phyloP scores from a whole-genome alignment of 2,329 filamentous ascomycete genomes.

The Teratosphaeria zuluensis region DNA sequence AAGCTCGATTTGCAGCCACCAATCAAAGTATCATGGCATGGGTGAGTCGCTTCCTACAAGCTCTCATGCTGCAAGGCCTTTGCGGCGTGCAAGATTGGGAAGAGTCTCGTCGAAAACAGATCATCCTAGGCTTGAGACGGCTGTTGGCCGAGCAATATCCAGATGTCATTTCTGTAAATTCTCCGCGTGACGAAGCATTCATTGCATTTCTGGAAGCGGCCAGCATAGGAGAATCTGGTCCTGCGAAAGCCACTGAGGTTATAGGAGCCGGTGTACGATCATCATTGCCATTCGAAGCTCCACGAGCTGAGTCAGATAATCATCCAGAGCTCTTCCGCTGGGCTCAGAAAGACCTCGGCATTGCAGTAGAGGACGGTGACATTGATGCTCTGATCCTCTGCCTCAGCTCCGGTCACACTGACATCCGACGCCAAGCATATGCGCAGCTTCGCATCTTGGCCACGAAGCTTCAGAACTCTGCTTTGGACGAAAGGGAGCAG shows the following conservation, averaged over 20 bases:
- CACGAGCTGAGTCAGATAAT: conserved; percentile 33
- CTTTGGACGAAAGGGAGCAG: conserved; percentile 66
- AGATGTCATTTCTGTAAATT: background rate
- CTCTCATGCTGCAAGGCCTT: background rate
- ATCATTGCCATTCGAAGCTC: conserved; percentile 22
- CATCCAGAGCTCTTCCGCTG: conserved; percentile 49
- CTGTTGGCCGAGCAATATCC: background rate
- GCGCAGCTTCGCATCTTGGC: conserved; percentile 57
- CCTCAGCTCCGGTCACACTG: conserved; percentile 62
- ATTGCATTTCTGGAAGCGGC: background rate
- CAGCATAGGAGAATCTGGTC: background rate
- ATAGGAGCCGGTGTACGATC: background rate
- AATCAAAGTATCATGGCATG: conserved; percentile 11
- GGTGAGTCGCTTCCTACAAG: conserved; percentile 12
- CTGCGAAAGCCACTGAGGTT: background rate
- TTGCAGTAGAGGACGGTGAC: conserved; percentile 69
- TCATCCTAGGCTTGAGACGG: background rate
- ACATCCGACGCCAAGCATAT: conserved; percentile 70
- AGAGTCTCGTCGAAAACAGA: background rate
- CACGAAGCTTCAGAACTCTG: conserved; percentile 48
- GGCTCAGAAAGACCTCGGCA: conserved; percentile 66
- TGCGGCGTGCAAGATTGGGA: background rate
- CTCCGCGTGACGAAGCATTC: background rate
- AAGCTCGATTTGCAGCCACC: conserved; percentile 53
- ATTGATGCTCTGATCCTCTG: conserved; percentile 62